These are phyloP conservation scores for Corchorus olitorius DNA, from an alignment of 345 rosid genomes.

Conservation along the genomic window DNA sequence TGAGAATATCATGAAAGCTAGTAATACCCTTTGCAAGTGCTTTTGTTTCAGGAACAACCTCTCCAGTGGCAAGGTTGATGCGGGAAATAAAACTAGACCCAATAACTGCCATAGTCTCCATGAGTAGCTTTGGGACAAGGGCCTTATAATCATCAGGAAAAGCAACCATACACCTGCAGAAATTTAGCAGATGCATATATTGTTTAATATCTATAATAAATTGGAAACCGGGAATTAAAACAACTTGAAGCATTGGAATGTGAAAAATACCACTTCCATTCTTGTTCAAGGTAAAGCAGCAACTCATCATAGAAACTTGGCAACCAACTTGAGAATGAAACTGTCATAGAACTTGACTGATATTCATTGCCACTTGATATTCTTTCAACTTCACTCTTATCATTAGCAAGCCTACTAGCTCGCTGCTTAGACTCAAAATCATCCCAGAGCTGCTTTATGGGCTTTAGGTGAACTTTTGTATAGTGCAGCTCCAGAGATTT, in stretches of 20 bases:
- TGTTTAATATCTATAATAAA: neutral
- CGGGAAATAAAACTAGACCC: slow-evolving; percentile 81
- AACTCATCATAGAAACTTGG: slow-evolving; percentile 94
- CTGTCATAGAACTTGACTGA: slow-evolving; percentile 38
- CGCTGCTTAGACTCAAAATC: slow-evolving; percentile 77
- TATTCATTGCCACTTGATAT: slow-evolving; percentile 48
- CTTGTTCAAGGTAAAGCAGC: slow-evolving; percentile 94
- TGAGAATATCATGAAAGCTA: neutral
- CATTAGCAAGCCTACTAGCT: slow-evolving; percentile 58
- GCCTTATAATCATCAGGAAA: slow-evolving; percentile 86
- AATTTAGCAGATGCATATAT: slow-evolving; percentile 18
- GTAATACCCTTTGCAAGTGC: slow-evolving; percentile 78
- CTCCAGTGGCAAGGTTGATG: slow-evolving; percentile 83
- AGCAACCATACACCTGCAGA: slow-evolving; percentile 86
- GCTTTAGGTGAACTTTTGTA: slow-evolving; percentile 85
- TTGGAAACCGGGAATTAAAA: neutral
- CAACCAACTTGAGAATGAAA: slow-evolving; percentile 83
- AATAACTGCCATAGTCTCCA: slow-evolving; percentile 80
- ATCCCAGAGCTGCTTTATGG: slow-evolving; percentile 90
- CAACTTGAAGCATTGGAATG: slow-evolving; percentile 14
- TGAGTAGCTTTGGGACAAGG: slow-evolving; percentile 79
- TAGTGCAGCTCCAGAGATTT: slow-evolving; percentile 86
- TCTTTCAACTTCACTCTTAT: slow-evolving; percentile 62
- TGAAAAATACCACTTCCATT: slow-evolving; percentile 88
- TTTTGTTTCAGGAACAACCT: slow-evolving; percentile 93